These are phyloP conservation scores for Dipteronia dyeriana DNA, from an alignment of 345 rosid genomes.

Conservation along the genomic window DNA sequence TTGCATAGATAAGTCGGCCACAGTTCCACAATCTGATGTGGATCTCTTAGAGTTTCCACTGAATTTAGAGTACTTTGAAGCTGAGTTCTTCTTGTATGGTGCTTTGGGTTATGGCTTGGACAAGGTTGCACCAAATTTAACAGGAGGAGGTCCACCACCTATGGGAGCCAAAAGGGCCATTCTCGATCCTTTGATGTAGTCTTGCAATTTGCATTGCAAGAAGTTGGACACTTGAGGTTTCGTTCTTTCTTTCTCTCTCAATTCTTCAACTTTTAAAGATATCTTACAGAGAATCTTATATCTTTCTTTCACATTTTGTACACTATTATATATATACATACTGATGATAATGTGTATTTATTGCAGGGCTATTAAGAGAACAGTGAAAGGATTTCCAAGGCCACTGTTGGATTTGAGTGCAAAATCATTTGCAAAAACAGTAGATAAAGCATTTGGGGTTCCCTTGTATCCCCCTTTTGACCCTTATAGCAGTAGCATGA, in stretches of 20 bases:
- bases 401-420: constrained; percentile 71
- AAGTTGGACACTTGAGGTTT: constrained; percentile 86
- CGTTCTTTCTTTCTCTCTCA: not conserved
- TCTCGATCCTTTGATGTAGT: constrained; percentile 63
- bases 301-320: not conserved
- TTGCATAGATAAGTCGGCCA: not conserved
- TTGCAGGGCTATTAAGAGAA: constrained; percentile 63
- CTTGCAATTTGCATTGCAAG: constrained; percentile 83
- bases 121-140: constrained; percentile 54
- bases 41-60: constrained; percentile 78
- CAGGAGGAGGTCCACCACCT: constrained; percentile 77
- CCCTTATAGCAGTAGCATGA: constrained; percentile 56
- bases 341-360: not conserved
- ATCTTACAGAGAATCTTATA: not conserved
- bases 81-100: constrained; percentile 83
- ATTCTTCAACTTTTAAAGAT: not conserved
- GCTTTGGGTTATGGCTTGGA: constrained; percentile 82
- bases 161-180: constrained; percentile 60
- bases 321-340: too few relatives aligned
- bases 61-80: constrained; percentile 87
- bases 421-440: constrained; percentile 49
- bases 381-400: constrained; percentile 76
- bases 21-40: constrained; percentile 36
- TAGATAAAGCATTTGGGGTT: constrained; percentile 57
- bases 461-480: constrained; percentile 63